Evolutionary conservation across 1,284 basidiomycete species (phyloP), one percentile per base, ranked within the genome.

Genomic region (Trichosporon sp.): DNA sequence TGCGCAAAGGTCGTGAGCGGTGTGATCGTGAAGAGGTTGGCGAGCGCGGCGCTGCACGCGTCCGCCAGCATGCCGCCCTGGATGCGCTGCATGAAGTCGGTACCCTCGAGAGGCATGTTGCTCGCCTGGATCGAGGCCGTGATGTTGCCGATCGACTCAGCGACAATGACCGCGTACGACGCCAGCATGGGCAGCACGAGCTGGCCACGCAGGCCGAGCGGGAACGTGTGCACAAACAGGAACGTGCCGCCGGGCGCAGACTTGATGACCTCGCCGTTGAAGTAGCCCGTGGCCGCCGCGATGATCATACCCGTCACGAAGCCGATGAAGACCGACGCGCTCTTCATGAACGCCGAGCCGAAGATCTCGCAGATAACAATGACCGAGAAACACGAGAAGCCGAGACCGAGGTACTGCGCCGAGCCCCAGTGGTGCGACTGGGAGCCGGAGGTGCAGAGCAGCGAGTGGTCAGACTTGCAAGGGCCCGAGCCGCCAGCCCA

Each of bases 31-130:
- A 71, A 69, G 58, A 77, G 73, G 47, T 74, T 75, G 12, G 74
- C 75, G 18, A 77, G 51, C 13, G 74, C 75, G 25, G 75, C 76
- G 38, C 70, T 70, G 65, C 75, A 62, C 2, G 75, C 68, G 67
- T 77, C 76, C 42, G 76, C 75, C 27, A 77, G 72, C 66, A 77
- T 75, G 62, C 76, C 76, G 32, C 76, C 76, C 56, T 77, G 76
- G 15, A 77, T 70, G 27, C 76, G 67, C 18, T 65, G 64, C 70
- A 72, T 70, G 65, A 77, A 77, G 13, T 63, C 65, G n/a, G 75
- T 71, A 18, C 75, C 75, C 15, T 65, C 38, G 62, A 77, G 74
- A 4, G 64, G 63, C 60, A 75, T 23, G 13, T 73, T 62, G 5
- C 73, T 75, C 21, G 75, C 75, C 63, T 77, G 75, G 51, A 69